Evolutionary conservation across 2,329 filamentous ascomycete species (phyloP).

Genomic region (Ophiostoma piceae): DNA sequence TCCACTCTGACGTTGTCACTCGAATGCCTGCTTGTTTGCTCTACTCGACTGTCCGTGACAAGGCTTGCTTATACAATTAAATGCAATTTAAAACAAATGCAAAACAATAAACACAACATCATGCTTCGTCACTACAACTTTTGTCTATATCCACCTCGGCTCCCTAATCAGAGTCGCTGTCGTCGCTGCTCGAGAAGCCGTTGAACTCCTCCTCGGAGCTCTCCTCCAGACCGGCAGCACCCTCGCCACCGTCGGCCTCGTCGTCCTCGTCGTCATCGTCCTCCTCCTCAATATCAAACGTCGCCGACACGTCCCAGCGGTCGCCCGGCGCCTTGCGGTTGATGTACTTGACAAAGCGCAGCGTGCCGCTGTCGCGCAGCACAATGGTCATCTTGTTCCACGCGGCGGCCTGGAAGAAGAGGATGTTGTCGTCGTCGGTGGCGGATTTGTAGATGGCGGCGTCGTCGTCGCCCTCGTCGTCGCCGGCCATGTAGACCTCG

Average conservation of each 20-base stretch:
- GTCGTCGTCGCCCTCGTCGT: slow-evolving; percentile 60
- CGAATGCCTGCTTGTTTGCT: background rate
- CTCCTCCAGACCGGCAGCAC: slow-evolving; percentile 36
- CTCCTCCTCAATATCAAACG: slow-evolving; percentile 63
- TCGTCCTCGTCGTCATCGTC: slow-evolving; percentile 45
- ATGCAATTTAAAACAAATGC: background rate
- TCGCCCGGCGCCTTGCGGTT: slow-evolving; percentile 77
- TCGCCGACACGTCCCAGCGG: slow-evolving; percentile 82
- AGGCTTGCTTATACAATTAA: background rate
- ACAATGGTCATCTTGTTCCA: slow-evolving; percentile 96
- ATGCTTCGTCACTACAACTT: slow-evolving; percentile 15
- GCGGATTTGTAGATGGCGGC: slow-evolving; percentile 82
- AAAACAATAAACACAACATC: background rate
- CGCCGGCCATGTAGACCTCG: slow-evolving; percentile 90
- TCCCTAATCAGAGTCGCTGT: slow-evolving; percentile 36
- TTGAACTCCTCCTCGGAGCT: slow-evolving; percentile 54
- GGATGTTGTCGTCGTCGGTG: slow-evolving; percentile 67
- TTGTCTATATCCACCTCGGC: background rate
- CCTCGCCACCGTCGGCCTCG: slow-evolving; percentile 31
- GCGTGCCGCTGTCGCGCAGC: slow-evolving; percentile 73
- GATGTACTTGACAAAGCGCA: slow-evolving; percentile 96
- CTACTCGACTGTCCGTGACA: background rate
- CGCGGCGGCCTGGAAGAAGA: slow-evolving; percentile 57
- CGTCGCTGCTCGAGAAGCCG: slow-evolving; percentile 47
- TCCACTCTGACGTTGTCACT: background rate